Evolutionary conservation across 2,329 filamentous ascomycete genomes (phyloP).

Genomic region (Neonectria coccinea): DNA sequence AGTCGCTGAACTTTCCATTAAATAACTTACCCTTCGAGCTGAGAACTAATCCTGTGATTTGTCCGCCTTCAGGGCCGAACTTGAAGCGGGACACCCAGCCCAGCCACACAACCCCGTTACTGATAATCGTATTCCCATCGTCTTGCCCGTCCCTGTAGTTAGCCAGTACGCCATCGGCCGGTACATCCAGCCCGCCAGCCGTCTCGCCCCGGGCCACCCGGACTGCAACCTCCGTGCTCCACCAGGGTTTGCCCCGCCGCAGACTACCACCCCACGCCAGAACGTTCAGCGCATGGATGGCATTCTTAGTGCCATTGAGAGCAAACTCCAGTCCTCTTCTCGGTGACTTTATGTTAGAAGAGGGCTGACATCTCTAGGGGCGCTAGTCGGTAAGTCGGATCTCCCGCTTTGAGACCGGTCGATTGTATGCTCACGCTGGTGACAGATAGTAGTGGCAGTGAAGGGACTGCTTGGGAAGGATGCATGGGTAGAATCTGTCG

Average conservation of each 20-base stretch:
- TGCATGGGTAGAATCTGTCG: background rate
- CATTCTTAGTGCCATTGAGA: slow-evolving; percentile 27
- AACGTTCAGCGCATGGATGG: slow-evolving; percentile 23
- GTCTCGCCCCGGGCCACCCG: slow-evolving; percentile 22
- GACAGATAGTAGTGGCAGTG: no score
- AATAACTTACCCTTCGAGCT: background rate
- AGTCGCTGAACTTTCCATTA: slow-evolving; percentile 5
- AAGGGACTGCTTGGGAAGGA: background rate
- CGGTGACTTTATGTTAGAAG: slow-evolving; percentile 9
- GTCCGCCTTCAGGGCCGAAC: slow-evolving; percentile 14
- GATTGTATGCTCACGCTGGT: background rate
- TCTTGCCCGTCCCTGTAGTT: slow-evolving; percentile 17
- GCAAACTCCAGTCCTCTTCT: slow-evolving; percentile 12
- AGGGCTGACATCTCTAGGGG: background rate
- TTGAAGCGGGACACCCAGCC: slow-evolving; percentile 7
- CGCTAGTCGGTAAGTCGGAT: background rate
- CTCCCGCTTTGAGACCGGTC: background rate
- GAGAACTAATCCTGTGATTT: slow-evolving; percentile 21
- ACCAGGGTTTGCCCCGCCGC: slow-evolving; percentile 21
- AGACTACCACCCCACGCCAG: background rate
- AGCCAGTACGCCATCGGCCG: slow-evolving; percentile 25
- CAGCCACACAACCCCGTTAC: slow-evolving; percentile 1
- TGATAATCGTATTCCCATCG: slow-evolving; percentile 1
- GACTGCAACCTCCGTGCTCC: slow-evolving; percentile 31
- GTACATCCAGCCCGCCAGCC: slow-evolving; percentile 15